These are phyloP conservation scores for Saturnispora zaruensis DNA, from an alignment of 805 yeast genomes.

Conservation along the genomic window DNA sequence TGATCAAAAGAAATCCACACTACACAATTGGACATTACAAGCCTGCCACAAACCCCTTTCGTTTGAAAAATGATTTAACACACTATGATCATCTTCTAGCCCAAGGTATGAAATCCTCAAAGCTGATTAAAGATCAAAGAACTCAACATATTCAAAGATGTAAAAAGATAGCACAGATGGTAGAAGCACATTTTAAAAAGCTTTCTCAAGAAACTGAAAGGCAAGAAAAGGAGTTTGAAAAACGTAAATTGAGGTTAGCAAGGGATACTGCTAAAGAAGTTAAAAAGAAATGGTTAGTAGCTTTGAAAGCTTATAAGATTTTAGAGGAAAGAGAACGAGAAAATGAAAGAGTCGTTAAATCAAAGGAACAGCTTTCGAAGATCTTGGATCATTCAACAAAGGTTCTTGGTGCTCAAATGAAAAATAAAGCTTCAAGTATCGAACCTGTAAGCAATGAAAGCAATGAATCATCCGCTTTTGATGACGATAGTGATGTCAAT, in stretches of 20 bases:
- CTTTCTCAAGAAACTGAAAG: constrained; percentile 85
- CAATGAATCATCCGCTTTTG: constrained; percentile 14
- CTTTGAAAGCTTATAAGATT: constrained; percentile 69
- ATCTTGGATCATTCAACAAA: constrained; percentile 89
- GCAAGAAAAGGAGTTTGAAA: constrained; percentile 65
- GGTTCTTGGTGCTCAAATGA: constrained; percentile 75
- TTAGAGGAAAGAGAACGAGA: constrained; percentile 72
- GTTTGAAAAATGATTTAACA: constrained; percentile 33
- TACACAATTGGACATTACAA: constrained; percentile 24
- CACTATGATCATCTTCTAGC: constrained; percentile 66
- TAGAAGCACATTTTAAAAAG: constrained; percentile 81
- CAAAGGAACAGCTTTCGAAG: constrained; percentile 78
- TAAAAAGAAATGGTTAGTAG: constrained; percentile 82
- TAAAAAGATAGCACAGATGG: constrained; percentile 66
- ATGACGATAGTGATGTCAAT: constrained; percentile 21
- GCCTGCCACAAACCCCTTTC: constrained; percentile 36
- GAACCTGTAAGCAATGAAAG: constrained; percentile 10
- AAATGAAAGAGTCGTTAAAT: constrained; percentile 68
- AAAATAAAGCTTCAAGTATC: constrained; percentile 27
- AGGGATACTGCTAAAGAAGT: constrained; percentile 76
- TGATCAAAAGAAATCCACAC: constrained; percentile 28
- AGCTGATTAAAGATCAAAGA: constrained; percentile 57
- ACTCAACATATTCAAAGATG: constrained; percentile 58
- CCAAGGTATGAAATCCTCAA: constrained; percentile 68
- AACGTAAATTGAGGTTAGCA: constrained; percentile 60